These are phyloP conservation scores for Candida easanensis DNA, from an alignment of 805 yeast species.

Conservation along the genomic window DNA sequence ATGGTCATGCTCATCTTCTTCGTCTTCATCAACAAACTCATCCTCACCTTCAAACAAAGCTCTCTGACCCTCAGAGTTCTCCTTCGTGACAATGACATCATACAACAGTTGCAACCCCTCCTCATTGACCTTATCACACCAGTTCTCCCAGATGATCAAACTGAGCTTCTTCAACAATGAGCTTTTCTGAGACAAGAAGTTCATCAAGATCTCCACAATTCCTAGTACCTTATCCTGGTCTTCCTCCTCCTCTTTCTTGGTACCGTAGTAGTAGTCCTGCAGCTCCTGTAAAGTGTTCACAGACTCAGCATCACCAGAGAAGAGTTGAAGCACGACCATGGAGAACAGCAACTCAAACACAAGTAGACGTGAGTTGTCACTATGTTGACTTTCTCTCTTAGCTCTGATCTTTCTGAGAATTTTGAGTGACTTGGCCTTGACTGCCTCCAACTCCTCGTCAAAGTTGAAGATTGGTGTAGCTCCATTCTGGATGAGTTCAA, in stretches of 20 bases:
- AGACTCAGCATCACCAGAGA: slow-evolving; percentile 74
- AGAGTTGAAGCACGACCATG: slow-evolving; percentile 73
- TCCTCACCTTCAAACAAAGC: slow-evolving; percentile 67
- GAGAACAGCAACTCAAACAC: slow-evolving; percentile 79
- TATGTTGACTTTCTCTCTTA: slow-evolving; percentile 30
- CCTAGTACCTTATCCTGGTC: slow-evolving; percentile 45
- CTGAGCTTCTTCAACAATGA: slow-evolving; percentile 56
- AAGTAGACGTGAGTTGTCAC: slow-evolving; percentile 38
- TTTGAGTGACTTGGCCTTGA: slow-evolving; percentile 48
- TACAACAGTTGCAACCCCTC: slow-evolving; percentile 47
- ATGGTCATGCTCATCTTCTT: slow-evolving; percentile 39
- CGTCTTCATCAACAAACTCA: slow-evolving; percentile 45
- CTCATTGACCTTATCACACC: slow-evolving; percentile 43
- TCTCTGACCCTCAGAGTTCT: slow-evolving; percentile 78
- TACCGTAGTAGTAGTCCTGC: slow-evolving; percentile 52
- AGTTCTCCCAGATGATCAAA: slow-evolving; percentile 53
- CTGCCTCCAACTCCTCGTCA: slow-evolving; percentile 54
- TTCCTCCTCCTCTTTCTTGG: slow-evolving; percentile 39
- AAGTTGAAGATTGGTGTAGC: slow-evolving; percentile 37
- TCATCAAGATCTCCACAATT: slow-evolving; percentile 56
- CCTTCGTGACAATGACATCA: slow-evolving; percentile 62
- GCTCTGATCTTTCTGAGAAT: slow-evolving; percentile 44
- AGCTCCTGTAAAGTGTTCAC: slow-evolving; percentile 72
- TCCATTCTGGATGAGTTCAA: slow-evolving; percentile 26
- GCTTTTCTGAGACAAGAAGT: slow-evolving; percentile 56